Conservation (phyloP, 2,329 filamentous ascomycete genomes). For the Tricladium varicosporioides region DNA sequence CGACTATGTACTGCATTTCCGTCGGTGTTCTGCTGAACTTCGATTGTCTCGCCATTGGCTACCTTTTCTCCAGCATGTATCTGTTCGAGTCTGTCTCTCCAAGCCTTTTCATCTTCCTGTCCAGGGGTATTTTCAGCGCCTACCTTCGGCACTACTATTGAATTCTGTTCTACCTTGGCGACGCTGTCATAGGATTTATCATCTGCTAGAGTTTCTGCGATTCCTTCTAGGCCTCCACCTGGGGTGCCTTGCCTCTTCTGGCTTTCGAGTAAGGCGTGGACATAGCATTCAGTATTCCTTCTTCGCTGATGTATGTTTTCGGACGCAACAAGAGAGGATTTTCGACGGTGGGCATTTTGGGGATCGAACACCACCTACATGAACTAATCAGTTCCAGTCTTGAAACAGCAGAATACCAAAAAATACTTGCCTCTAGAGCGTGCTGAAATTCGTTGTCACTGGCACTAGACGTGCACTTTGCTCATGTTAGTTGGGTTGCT, state of each 20-base stretch:
- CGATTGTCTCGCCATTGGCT: conserved; percentile 7
- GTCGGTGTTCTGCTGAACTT: conserved; percentile 3
- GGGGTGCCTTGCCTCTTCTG: conserved; percentile 41
- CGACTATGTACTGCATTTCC: conserved; percentile 50
- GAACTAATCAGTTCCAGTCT: conserved; percentile 1
- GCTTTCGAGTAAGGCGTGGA: conserved; percentile 62
- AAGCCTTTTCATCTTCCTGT: conserved; percentile 55
- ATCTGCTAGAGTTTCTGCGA: conserved; percentile 27
- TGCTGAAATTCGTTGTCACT: conserved; percentile 36
- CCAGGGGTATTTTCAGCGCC: conserved; percentile 34
- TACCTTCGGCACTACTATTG: conserved; percentile 5
- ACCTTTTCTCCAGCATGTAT: conserved; percentile 16
- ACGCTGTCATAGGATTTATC: conserved; percentile 5
- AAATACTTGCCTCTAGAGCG: conserved; percentile 42
- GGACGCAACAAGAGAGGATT: conserved; percentile 58
- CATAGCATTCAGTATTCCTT: conserved; percentile 57
- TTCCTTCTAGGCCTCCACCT: conserved; percentile 30
- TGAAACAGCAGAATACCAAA: not conserved
- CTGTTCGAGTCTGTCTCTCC: conserved; percentile 40
- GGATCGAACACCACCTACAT: conserved; percentile 59
- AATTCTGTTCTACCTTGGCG: conserved; percentile 11
- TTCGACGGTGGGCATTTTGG: conserved; percentile 59
- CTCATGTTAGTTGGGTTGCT: conserved; percentile 1
- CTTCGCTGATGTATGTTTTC: conserved; percentile 37
- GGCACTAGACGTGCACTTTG: conserved; percentile 25